Base-by-base conservation (phyloP, 2,329 filamentous ascomycete genomes). In the Cylindrodendrum hubeiense region DNA sequence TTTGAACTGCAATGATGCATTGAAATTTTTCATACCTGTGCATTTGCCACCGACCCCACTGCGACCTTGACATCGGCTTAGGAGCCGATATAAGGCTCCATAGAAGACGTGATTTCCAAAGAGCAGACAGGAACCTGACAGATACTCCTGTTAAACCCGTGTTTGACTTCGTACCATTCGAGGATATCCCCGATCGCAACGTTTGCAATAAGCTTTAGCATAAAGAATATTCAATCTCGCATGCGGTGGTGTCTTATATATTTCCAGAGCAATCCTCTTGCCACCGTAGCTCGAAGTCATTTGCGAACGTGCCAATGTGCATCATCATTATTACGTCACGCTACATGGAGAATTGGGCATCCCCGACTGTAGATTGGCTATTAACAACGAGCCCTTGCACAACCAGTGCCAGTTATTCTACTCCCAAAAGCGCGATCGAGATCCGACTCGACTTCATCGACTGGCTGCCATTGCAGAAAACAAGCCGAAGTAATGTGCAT, bases 11-110 rank as follows among this genome's bases (percentile, higher is more conserved):
- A 71, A n/a, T 67, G 68, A 41, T 77, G 73, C 37, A 79, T 79
- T 21, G 75, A 79, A 26, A 75, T 79, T 24, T 67, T 79, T 5
- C 76, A 79, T 24, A 77, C 76, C 0, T 79, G 77, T 12, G 73
- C 76, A 0, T 28, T 55, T 0, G 76, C 77, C 5, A 78, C 76
- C 1, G 70, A 78, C 3, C 39, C 49, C 0, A 57, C 56, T 3
- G 69, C 74, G 4, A 74, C 67, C 2, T 53, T 76, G n/a, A 43
- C 58, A 1, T 69, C 69, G 30, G 78, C 77, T 0, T 66, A 69
- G 15, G 67, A 71, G 8, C 79, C 76, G 9, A 75, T 79, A 54
- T 77, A 79, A 22, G 71, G 73, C 1, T 79, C 78, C 34, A 54
- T 79, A 26, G 71, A 72, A 26, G 71, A 72, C 0, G 77, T 77